Base-by-base conservation (phyloP, 2,329 filamentous ascomycete species). In the Trichoderma arundinaceum region DNA sequence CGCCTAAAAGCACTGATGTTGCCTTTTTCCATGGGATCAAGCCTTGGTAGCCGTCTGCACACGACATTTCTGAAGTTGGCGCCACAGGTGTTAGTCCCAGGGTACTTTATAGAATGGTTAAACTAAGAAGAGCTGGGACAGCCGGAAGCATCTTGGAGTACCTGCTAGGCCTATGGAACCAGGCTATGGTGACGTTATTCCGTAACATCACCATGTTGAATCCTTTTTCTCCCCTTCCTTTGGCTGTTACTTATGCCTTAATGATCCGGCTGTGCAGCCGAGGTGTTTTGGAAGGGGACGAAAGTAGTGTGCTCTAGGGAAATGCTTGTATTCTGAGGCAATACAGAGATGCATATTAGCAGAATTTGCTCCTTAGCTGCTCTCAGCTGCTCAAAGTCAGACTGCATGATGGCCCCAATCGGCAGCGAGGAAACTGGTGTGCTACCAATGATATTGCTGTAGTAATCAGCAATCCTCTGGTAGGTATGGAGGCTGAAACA, bases 401-500 rank as follows among this genome's bases (percentile, higher is more conserved):
- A 19, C n/a, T 12, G 17, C 7, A 38, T 46, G 28, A 38, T 54
- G 38, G 33, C 17, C 58, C 58, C 46, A 46, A 63, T 63, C 17
- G 39, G 41, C 49, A 63, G 22, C 41, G 9, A 38, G 28, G 39
- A 43, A 28, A 10, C 12, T 22, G n/a, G 28, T 53, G 35, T 17
- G 13, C 48, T 44, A n/a, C 49, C 48, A 62, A 44, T n/a, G 32
- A 54, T 39, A 17, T 12, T 9, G 28, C 41, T 8, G 59, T 22
- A 38, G 57, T 44, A 38, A 17, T 39, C 57, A 49, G n/a, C 32
- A 60, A 38, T 46, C 32, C 33, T 28, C n/a, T 28, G 10, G 12
- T 22, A 17, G 49, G 49, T 38, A 63, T 63, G 59, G 39, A 54
- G 59, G 59, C 49, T 63, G 49, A 63, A 39, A 54, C 59, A 63